A percentile compares a stretch with the other conserved stretches of the same genome.
phyloP scores from a whole-genome alignment of 1,284 basidiomycete genomes.

The Coniferiporia weirii region DNA sequence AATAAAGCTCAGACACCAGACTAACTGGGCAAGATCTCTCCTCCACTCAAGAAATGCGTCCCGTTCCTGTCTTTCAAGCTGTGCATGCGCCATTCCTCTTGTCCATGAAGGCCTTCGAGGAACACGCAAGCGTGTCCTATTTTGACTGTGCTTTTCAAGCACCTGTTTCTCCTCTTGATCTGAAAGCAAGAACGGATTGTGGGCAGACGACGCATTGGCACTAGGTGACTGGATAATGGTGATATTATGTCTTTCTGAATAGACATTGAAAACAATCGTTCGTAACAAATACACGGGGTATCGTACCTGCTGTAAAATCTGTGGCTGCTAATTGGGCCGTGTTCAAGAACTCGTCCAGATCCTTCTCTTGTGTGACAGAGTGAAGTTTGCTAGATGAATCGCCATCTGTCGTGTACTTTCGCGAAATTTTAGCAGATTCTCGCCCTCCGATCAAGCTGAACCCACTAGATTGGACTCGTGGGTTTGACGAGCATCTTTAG shows the following conservation, averaged over 20 bases:
- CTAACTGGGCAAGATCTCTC: slow-evolving; percentile 82
- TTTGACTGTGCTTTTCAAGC: slow-evolving; percentile 65
- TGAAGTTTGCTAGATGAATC: slow-evolving; percentile 69
- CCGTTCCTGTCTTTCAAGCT: slow-evolving; percentile 85
- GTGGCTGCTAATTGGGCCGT: slow-evolving; percentile 93
- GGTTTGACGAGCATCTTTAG: slow-evolving; percentile 71
- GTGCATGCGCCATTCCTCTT: slow-evolving; percentile 65
- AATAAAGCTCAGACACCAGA: slow-evolving; percentile 22
- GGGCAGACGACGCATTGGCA: slow-evolving; percentile 36
- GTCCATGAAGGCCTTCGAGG: slow-evolving; percentile 87
- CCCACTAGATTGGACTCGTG: slow-evolving; percentile 74
- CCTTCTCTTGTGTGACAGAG: slow-evolving; percentile 94
- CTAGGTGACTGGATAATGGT: slow-evolving; percentile 77
- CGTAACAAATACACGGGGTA: not conserved
- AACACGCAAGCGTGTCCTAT: slow-evolving; percentile 71
- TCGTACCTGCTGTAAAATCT: slow-evolving; percentile 93
- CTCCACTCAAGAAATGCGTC: slow-evolving; percentile 89
- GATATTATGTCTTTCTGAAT: slow-evolving; percentile 82
- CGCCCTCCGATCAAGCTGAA: slow-evolving; percentile 8
- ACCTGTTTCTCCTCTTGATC: slow-evolving; percentile 81
- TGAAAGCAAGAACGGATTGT: slow-evolving; percentile 87
- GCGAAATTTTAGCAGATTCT: slow-evolving; percentile 5
- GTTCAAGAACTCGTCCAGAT: slow-evolving; percentile 94
- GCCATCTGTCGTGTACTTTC: slow-evolving; percentile 75
- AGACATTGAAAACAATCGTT: slow-evolving; percentile 12